These are phyloP conservation scores for Penicillium sp. DNA, from an alignment of 2,329 filamentous ascomycete genomes.

Conservation along the genomic window DNA sequence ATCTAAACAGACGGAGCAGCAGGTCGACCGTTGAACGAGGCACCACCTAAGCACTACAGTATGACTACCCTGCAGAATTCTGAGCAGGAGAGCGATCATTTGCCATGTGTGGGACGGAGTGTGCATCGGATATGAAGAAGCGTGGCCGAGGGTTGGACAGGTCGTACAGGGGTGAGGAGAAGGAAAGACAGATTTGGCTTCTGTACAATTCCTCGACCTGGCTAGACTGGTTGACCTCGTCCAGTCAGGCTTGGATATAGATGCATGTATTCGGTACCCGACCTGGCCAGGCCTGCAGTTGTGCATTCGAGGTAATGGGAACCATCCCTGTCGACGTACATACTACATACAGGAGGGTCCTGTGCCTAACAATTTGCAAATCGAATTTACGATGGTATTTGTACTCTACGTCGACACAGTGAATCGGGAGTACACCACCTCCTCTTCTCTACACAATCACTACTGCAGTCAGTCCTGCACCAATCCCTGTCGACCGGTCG, in stretches of 20 bases:
- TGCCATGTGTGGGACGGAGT: slow-evolving; percentile 12
- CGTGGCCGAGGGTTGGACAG: slow-evolving; percentile 12
- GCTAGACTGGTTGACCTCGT: not conserved
- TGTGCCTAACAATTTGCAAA: not conserved
- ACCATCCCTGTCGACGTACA: not conserved
- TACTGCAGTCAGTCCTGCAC: slow-evolving; percentile 1
- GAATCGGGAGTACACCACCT: too few species aligned
- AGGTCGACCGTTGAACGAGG: not conserved
- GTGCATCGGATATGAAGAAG: slow-evolving; percentile 4
- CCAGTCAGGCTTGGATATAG: not conserved
- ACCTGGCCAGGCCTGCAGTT: not conserved
- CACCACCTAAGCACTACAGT: not conserved
- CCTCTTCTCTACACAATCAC: not conserved
- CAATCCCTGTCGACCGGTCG: slow-evolving; percentile 7
- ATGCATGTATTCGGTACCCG: slow-evolving; percentile 2
- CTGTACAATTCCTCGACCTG: not conserved
- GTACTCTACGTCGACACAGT: not conserved
- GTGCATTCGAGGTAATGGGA: not conserved
- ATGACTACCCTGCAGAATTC: not conserved
- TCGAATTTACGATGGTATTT: not conserved
- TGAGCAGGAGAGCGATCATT: not conserved
- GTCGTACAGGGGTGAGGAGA: slow-evolving; percentile 2
- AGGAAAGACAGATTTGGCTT: not conserved
- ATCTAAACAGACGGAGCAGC: not conserved
- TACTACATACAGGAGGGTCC: not conserved